Conservation (phyloP, 805 yeast genomes). For the Candida manassasensis region DNA sequence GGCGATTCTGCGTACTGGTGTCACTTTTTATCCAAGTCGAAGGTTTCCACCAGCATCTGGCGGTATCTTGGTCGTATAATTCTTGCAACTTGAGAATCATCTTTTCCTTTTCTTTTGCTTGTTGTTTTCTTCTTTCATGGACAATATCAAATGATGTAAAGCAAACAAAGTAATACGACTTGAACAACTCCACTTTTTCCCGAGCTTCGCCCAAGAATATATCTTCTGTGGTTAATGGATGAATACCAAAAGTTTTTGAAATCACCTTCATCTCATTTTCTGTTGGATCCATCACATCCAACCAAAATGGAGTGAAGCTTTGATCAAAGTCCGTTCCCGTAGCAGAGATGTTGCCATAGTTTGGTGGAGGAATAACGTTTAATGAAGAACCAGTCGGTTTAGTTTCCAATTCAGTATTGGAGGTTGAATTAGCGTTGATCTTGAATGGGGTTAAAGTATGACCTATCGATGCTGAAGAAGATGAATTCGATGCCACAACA, state of each 20-base stretch:
- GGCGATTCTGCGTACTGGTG: slow-evolving; percentile 2
- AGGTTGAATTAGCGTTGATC: neutral
- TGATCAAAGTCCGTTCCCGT: neutral
- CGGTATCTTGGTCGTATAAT: slow-evolving; percentile 17
- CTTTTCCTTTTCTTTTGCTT: slow-evolving; percentile 43
- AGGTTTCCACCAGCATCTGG: slow-evolving; percentile 1
- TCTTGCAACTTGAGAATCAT: slow-evolving; percentile 35
- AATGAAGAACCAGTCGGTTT: neutral
- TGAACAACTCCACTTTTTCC: slow-evolving; percentile 90
- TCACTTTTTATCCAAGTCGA: neutral
- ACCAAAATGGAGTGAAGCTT: slow-evolving; percentile 55
- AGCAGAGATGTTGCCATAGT: neutral
- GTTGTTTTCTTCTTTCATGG: slow-evolving; percentile 58
- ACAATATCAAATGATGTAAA: slow-evolving; percentile 63
- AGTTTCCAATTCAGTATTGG: neutral
- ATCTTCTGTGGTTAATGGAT: slow-evolving; percentile 95
- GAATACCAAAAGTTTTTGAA: slow-evolving; percentile 88
- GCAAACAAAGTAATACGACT: slow-evolving; percentile 87
- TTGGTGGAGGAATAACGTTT: slow-evolving; percentile 1
- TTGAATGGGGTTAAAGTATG: neutral
- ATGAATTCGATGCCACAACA: slow-evolving; percentile 3
- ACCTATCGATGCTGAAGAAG: slow-evolving; percentile 8
- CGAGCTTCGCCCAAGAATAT: slow-evolving; percentile 89
- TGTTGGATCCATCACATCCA: slow-evolving; percentile 87
- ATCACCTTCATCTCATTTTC: slow-evolving; percentile 95